Evolutionary conservation across 495 filamentous ascomycete genomes (phyloP), one percentile per base, ranked within the genome.

Genomic region (Hapsidospora chrysogenum): DNA sequence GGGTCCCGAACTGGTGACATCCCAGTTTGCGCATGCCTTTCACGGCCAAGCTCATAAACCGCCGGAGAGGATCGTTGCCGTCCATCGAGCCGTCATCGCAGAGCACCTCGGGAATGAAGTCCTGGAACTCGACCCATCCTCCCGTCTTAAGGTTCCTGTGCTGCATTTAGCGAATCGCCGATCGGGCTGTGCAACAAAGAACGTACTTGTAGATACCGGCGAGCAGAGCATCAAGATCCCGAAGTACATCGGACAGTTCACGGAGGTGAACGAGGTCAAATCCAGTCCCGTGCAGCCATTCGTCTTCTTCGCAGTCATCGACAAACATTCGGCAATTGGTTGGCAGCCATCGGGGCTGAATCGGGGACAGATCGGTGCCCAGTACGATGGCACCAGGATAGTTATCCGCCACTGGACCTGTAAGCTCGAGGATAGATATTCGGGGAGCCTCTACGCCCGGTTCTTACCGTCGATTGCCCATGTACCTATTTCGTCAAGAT

Each of bases 11-110:
- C 1, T 31, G 10, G 11, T 32, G 18, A 9, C 56, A 29, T 11
- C 75, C 74, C 17, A 77, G 57, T 39, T 68, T 46, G 38, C 68
- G 69, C 40, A 56, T 42, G n/a, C 50, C 54, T 10, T 53, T 38
- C 37, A 42, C 49, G 2, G 50, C 33, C 4, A 49, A 41, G 2
- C 47, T 34, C 21, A 47, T 42, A 40, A 59, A 54, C 10, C 49
- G 30, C 8, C 44, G 42, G 2, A 72, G 41, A 10, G 47, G 55
- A 38, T 58, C 52, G 32, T 44, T 35, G 22, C 49, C 44, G 3
- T 50, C 39, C 41, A 60, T 46, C 16, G 56, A 50, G 22, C 39
- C 48, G 41, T 66, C 61, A 39, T 65, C 60, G 23, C 52, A 57
- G 29, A 48, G 46, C 8, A 54, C 41, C 10, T 48, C 44, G 40